Percentiles rank a stretch among this genome's conserved stretches.
These are phyloP conservation scores for Parascedosporium putredinis DNA, from an alignment of 2,329 filamentous ascomycete genomes.

Conservation along the genomic window DNA sequence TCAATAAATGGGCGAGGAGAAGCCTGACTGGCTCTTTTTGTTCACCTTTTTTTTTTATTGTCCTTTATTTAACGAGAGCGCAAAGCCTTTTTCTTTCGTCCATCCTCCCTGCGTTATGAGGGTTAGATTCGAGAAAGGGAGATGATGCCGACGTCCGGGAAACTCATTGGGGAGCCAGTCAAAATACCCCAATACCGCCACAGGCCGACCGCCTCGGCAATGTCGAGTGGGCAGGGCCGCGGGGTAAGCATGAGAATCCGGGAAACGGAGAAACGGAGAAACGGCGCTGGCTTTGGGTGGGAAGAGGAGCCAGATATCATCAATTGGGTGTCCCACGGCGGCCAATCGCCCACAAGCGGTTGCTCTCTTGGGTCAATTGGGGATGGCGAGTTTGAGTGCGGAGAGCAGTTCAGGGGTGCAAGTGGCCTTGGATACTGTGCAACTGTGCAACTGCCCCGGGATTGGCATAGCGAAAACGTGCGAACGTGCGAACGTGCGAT, in stretches of 20 bases:
- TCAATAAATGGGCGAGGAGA: too few species aligned
- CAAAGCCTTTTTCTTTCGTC: too few species aligned
- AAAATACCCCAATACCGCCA: neutral
- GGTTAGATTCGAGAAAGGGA: too few species aligned
- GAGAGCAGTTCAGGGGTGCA: neutral
- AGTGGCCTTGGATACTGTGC: neutral
- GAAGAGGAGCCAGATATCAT: neutral
- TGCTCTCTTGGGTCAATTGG: too few species aligned
- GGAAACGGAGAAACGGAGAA: neutral
- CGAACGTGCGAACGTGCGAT: neutral
- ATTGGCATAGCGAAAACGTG: neutral
- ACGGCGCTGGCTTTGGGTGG: neutral
- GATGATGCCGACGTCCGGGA: too few species aligned
- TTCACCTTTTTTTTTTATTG: too few species aligned
- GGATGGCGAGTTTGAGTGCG: neutral
- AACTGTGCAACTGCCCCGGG: neutral
- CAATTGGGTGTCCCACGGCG: neutral
- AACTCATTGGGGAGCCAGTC: too few species aligned
- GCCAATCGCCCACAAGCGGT: neutral
- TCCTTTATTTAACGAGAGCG: too few species aligned
- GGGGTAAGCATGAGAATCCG: neutral
- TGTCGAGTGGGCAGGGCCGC: neutral
- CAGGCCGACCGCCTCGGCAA: conserved; percentile 1
- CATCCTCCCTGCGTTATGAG: too few species aligned
- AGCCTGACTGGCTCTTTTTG: too few species aligned